A percentile compares a stretch with the other conserved stretches of the same genome.
Conservation (phyloP, 176 grass and related monocot genomes). For the Elymus sibiricus region DNA sequence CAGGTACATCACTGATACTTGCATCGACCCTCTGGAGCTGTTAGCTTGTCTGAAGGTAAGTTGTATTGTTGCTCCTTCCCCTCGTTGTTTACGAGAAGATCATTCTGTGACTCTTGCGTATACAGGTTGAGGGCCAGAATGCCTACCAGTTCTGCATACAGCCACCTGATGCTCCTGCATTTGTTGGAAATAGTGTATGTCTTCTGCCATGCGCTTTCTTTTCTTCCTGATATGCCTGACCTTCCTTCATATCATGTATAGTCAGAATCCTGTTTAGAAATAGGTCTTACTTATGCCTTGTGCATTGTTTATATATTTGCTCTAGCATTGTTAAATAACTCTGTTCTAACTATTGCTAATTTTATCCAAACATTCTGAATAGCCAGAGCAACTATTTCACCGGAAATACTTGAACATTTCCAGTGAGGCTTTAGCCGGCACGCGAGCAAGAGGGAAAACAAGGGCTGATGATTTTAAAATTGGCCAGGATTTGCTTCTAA, state of each 20-base stretch:
- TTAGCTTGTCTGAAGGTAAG: conserved; percentile 67
- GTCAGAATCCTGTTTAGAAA: neutral
- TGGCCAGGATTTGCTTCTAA: conserved; percentile 90
- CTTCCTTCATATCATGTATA: neutral
- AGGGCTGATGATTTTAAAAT: conserved; percentile 69
- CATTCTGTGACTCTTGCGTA: neutral
- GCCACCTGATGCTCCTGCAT: conserved; percentile 72
- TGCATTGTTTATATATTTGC: neutral
- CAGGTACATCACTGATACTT: conserved; percentile 78
- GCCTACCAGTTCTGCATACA: conserved; percentile 94
- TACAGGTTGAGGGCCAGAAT: conserved; percentile 86
- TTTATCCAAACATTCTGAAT: conserved; percentile 78
- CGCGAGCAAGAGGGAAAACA: conserved; percentile 76
- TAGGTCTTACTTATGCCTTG: neutral
- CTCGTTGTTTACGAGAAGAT: neutral
- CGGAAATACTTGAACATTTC: conserved; percentile 88
- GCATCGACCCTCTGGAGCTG: conserved; percentile 71
- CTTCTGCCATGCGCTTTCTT: neutral
- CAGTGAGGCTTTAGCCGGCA: conserved; percentile 96
- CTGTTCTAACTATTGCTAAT: conserved; percentile 62
- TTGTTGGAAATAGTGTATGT: conserved; percentile 98
- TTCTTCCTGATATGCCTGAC: neutral
- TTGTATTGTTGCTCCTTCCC: neutral
- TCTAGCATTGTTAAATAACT: neutral
- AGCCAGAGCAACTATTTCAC: conserved; percentile 99